A percentile compares a stretch with the other conserved stretches of the same genome.
These are phyloP conservation scores for Phaseolus coccineus DNA, from an alignment of 331 rosid species.

Conservation along the genomic window DNA sequence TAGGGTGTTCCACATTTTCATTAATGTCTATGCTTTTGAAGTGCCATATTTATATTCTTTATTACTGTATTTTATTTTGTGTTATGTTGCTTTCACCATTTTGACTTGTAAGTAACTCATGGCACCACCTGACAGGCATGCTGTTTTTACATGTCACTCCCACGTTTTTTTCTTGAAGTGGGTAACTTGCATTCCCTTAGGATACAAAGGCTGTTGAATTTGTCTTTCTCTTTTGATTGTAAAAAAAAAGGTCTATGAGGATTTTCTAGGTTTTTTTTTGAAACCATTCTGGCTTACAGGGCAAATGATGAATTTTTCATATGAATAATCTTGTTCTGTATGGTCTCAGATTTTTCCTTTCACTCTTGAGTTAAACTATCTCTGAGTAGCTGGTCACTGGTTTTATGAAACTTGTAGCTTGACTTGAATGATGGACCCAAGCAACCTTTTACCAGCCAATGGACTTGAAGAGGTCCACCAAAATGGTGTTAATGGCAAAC, in stretches of 20 bases:
- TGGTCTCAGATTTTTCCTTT: background rate
- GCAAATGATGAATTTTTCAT: constrained; percentile 6
- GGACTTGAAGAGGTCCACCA: constrained; percentile 62
- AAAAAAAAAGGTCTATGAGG: constrained; percentile 1
- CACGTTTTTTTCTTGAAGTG: constrained; percentile 25
- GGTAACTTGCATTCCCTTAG: constrained; percentile 19
- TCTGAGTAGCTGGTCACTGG: background rate
- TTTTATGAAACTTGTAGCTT: constrained; percentile 54
- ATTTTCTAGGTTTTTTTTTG: background rate
- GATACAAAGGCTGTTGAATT: constrained; percentile 10
- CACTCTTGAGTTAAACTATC: background rate
- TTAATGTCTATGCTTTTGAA: constrained; percentile 10
- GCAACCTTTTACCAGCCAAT: constrained; percentile 50
- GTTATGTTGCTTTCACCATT: constrained; percentile 29
- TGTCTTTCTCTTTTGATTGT: constrained; percentile 20
- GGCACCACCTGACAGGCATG: constrained; percentile 31
- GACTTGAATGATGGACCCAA: constrained; percentile 72
- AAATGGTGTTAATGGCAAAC: constrained; percentile 66
- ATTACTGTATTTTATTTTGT: constrained; percentile 3
- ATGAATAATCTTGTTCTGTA: constrained; percentile 14
- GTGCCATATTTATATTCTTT: background rate
- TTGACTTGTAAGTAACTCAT: constrained; percentile 11
- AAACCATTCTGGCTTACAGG: background rate
- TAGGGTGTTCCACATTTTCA: constrained; percentile 17
- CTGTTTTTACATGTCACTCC: constrained; percentile 8